phyloP scores from a whole-genome alignment of 202 grass and related monocot genomes.

The Panicum hallii region DNA sequence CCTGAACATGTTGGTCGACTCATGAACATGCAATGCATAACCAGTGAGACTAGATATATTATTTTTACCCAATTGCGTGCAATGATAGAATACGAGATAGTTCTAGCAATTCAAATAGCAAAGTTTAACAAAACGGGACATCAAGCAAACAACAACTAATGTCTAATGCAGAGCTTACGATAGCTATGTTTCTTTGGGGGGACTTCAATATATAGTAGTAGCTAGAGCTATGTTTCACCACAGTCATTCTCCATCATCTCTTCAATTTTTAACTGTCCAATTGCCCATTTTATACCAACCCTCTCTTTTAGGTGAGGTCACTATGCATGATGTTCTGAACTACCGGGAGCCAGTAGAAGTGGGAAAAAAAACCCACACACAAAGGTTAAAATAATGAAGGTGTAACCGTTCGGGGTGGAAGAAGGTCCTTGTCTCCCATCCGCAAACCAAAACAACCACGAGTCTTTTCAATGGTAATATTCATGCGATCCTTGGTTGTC shows the following conservation, averaged over 20 bases:
- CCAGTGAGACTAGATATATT: too few relatives aligned
- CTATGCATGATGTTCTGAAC: background rate
- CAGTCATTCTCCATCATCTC: background rate
- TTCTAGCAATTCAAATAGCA: background rate
- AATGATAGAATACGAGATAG: too few relatives aligned
- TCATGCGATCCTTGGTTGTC: background rate
- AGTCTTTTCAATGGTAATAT: background rate
- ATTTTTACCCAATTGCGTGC: too few relatives aligned
- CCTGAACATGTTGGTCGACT: too few relatives aligned
- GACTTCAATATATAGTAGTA: too few relatives aligned
- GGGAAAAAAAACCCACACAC: too few relatives aligned
- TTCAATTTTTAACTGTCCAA: background rate
- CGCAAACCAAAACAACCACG: background rate
- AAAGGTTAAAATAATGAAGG: background rate
- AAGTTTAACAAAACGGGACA: constrained; percentile 2
- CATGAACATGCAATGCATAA: too few relatives aligned
- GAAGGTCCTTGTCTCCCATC: background rate
- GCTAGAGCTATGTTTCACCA: background rate
- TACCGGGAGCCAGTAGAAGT: background rate
- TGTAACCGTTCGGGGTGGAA: too few relatives aligned
- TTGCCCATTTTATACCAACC: background rate
- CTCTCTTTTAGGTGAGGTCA: constrained; percentile 26
- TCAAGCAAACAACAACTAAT: background rate
- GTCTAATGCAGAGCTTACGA: background rate
- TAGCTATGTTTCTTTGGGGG: too few relatives aligned